A percentile compares a stretch with the other conserved stretches of the same genome.
These are phyloP conservation scores for Penicillium flavigenum DNA, from an alignment of 495 filamentous ascomycete genomes.

Conservation along the genomic window DNA sequence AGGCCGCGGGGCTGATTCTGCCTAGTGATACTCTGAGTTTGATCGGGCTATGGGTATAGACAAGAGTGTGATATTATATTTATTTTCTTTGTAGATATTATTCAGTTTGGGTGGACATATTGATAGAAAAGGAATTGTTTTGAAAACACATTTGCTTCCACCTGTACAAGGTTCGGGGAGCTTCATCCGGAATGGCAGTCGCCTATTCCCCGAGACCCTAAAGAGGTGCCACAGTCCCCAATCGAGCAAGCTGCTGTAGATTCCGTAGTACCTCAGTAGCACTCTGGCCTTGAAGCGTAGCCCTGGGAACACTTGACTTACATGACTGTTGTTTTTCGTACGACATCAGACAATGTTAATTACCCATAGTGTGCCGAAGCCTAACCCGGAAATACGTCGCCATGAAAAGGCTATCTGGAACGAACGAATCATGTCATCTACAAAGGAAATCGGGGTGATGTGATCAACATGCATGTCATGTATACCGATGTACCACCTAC, in stretches of 20 bases:
- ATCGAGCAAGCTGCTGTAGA: not conserved
- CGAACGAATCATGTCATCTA: not conserved
- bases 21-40: not conserved
- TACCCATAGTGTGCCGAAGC: not conserved
- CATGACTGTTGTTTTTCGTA: not conserved
- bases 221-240: not conserved
- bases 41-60: not conserved
- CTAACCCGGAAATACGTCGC: not conserved
- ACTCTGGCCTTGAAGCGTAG: too few relatives aligned
- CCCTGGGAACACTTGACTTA: not conserved
- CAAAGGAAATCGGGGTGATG: not conserved
- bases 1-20: not conserved
- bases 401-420: conserved; percentile 4
- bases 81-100: not conserved
- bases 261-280: not conserved
- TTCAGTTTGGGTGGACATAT: not conserved
- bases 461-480: conserved; percentile 12
- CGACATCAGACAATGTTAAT: conserved; percentile 3
- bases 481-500: conserved; percentile 1
- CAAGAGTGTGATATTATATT: too few relatives aligned
- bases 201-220: not conserved
- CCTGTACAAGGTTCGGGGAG: not conserved
- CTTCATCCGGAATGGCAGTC: not conserved
- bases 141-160: not conserved
- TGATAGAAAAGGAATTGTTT: not conserved